phyloP scores from a whole-genome alignment of 1,284 basidiomycete species.

The Moesziomyces sp. region DNA sequence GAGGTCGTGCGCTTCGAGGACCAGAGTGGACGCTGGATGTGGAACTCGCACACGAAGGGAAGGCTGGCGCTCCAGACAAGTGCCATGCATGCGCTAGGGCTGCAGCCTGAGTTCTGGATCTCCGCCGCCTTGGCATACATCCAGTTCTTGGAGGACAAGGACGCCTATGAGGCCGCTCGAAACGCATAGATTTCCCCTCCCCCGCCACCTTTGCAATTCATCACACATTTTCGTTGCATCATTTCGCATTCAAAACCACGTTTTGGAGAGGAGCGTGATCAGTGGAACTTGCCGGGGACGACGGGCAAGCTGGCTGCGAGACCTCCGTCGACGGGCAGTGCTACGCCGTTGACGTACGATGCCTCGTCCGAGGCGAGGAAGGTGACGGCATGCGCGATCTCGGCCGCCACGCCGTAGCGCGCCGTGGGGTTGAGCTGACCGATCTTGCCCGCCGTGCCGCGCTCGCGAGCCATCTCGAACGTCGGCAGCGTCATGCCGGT shows the following conservation, averaged over 20 bases:
- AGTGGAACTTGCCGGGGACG: constrained; percentile 73
- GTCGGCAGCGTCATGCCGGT: constrained; percentile 82
- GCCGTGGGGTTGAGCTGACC: constrained; percentile 87
- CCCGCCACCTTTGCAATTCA: neutral
- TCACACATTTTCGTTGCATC: neutral
- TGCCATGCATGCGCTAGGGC: constrained; percentile 48
- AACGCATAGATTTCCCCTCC: constrained; percentile 10
- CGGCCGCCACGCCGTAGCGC: constrained; percentile 71
- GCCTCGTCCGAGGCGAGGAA: constrained; percentile 89
- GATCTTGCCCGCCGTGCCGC: constrained; percentile 79
- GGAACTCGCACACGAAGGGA: constrained; percentile 52
- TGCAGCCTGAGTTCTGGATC: constrained; percentile 58
- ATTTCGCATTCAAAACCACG: too few species aligned
- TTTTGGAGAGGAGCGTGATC: neutral
- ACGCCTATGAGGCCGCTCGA: constrained; percentile 40
- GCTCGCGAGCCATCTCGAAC: constrained; percentile 80
- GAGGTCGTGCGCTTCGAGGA: constrained; percentile 56
- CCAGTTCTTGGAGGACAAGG: constrained; percentile 58
- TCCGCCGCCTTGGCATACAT: constrained; percentile 53
- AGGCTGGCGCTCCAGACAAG: constrained; percentile 42
- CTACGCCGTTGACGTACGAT: constrained; percentile 89
- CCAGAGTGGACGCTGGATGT: constrained; percentile 51
- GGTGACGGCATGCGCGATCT: constrained; percentile 81
- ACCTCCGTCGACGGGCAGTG: constrained; percentile 86
- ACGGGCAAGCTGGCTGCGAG: constrained; percentile 80